These are phyloP conservation scores for Microdochium nivale DNA, from an alignment of 2,329 filamentous ascomycete genomes.

Conservation along the genomic window DNA sequence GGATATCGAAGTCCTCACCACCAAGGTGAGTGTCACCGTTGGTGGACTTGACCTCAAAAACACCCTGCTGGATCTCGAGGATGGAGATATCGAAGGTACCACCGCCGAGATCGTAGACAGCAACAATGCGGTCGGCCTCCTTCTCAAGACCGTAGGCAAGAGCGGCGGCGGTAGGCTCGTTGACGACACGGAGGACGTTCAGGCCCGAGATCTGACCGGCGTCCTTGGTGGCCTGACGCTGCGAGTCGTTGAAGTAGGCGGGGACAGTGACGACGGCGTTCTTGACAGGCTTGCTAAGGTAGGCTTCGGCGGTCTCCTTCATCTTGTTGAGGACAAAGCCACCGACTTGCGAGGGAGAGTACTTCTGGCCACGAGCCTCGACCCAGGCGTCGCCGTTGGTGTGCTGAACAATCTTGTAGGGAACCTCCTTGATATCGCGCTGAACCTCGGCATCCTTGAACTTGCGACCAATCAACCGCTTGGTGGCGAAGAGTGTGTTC, in stretches of 20 bases:
- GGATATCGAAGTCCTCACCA: slow-evolving; percentile 97
- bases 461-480: slow-evolving; percentile 97
- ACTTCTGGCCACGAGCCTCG: slow-evolving; percentile 84
- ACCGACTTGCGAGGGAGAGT: slow-evolving; percentile 97
- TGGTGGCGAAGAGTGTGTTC: slow-evolving; percentile 96
- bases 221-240: slow-evolving; percentile 97
- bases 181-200: slow-evolving; percentile 94
- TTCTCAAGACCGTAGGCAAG: slow-evolving; percentile 96
- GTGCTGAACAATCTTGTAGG: slow-evolving; percentile 98
- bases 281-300: slow-evolving; percentile 83
- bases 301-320: slow-evolving; percentile 96
- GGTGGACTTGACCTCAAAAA: slow-evolving; percentile 98
- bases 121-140: slow-evolving; percentile 80
- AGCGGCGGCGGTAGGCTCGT: slow-evolving; percentile 94
- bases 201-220: slow-evolving; percentile 93
- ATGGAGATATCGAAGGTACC: slow-evolving; percentile 99
- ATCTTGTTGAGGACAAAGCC: slow-evolving; percentile 96
- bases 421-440: slow-evolving; percentile 93
- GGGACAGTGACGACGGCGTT: slow-evolving; percentile 96
- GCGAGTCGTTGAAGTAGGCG: slow-evolving; percentile 97
- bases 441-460: slow-evolving; percentile 91
- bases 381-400: slow-evolving; percentile 96
- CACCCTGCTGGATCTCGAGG: slow-evolving; percentile 93
- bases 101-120: slow-evolving; percentile 96
- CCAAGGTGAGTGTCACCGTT: slow-evolving; percentile 98